Evolutionary conservation across 257 asterid genomes (phyloP).

Genomic region (Scutellaria barbata): DNA sequence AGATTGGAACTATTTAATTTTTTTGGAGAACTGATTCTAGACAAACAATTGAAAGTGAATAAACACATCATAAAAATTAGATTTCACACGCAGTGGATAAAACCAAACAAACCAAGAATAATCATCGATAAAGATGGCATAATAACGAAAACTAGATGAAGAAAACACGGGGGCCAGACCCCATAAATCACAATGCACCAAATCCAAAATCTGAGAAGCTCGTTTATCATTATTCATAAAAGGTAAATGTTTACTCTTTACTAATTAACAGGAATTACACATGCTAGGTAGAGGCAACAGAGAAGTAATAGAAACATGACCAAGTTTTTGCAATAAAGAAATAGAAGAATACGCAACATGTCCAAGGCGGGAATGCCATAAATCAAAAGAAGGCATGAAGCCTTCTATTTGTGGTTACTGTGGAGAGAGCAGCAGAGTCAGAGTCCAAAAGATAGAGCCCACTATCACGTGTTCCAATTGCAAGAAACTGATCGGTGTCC

Average conservation of each 20-base stretch:
- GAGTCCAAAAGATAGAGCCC: neutral
- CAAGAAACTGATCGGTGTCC: neutral
- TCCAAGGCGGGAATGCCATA: too few relatives aligned
- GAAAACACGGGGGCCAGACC: neutral
- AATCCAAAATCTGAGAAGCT: too few relatives aligned
- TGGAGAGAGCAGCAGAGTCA: too few relatives aligned
- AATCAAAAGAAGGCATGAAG: too few relatives aligned
- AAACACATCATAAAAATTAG: neutral
- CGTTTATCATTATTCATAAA: too few relatives aligned
- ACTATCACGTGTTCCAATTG: neutral
- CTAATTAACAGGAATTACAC: too few relatives aligned
- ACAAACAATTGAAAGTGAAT: too few relatives aligned
- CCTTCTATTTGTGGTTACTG: too few relatives aligned
- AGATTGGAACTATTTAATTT: neutral
- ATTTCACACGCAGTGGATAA: neutral
- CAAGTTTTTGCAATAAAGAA: too few relatives aligned
- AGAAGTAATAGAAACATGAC: too few relatives aligned
- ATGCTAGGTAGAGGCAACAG: too few relatives aligned
- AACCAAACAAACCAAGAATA: neutral
- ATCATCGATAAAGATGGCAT: neutral
- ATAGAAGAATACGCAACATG: too few relatives aligned
- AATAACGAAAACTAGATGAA: neutral
- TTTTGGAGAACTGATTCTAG: neutral
- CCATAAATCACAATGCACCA: neutral
- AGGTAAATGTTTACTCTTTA: neutral